These are phyloP conservation scores for Parmelia sp. DNA, from an alignment of 495 filamentous ascomycete genomes.

Conservation along the genomic window DNA sequence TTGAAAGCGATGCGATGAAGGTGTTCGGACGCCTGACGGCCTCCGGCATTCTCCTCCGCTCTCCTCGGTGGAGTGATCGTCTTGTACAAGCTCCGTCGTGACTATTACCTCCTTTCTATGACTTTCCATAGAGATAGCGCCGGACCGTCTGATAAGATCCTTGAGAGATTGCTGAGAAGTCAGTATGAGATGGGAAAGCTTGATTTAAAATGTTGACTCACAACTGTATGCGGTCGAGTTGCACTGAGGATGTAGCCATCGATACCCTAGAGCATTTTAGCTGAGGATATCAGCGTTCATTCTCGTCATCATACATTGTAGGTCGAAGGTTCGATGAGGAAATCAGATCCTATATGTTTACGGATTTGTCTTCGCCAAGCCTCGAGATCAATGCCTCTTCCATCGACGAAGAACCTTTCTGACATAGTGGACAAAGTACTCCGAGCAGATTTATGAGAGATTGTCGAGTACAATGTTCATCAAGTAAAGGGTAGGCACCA, in stretches of 20 bases:
- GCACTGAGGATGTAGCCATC: background rate
- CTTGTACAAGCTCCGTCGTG: background rate
- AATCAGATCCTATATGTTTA: background rate
- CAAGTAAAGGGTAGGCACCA: background rate
- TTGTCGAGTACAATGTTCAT: too few species aligned
- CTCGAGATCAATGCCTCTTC: background rate
- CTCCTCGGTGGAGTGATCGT: background rate
- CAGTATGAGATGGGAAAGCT: background rate
- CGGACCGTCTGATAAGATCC: background rate
- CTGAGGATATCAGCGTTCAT: background rate
- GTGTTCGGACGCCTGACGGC: background rate
- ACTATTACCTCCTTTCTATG: background rate
- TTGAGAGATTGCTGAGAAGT: background rate
- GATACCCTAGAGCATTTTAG: background rate
- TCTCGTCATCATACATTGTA: background rate
- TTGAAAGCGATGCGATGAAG: background rate
- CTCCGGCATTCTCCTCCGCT: background rate
- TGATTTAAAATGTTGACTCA: background rate
- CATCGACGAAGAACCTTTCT: background rate
- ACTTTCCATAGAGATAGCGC: background rate
- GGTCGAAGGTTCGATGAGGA: background rate
- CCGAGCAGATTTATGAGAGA: too few species aligned
- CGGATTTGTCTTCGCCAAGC: background rate
- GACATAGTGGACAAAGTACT: background rate
- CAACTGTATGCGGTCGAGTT: background rate